A percentile compares a stretch with the other conserved stretches of the same genome.
Conservation (phyloP, 2,329 filamentous ascomycete genomes). For the Aaosphaeria arxii region DNA sequence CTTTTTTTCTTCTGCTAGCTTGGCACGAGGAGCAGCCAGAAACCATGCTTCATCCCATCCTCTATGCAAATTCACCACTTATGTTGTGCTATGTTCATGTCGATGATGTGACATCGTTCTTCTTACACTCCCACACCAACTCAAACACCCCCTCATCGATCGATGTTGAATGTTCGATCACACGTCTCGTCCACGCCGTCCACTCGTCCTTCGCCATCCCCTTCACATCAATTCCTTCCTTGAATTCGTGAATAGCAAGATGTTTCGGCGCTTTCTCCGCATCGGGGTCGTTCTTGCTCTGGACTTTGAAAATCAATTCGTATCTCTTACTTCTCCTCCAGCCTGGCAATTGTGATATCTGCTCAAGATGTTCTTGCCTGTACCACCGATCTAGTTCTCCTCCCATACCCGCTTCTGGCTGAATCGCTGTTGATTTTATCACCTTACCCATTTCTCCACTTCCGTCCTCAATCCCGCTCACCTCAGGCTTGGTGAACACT, state of each 20-base stretch:
- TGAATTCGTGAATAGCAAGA: conserved; percentile 10
- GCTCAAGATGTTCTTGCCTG: conserved; percentile 7
- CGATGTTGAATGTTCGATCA: conserved; percentile 3
- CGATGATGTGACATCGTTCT: background rate
- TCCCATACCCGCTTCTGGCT: conserved; percentile 4
- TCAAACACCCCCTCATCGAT: conserved; percentile 7
- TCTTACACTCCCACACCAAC: conserved; percentile 3
- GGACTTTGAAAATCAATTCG: conserved; percentile 7
- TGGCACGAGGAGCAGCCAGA: too few relatives aligned
- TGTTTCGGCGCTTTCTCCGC: conserved; percentile 6
- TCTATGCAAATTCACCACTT: background rate
- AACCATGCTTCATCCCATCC: background rate
- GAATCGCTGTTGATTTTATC: conserved; percentile 6
- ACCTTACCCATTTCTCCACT: conserved; percentile 2
- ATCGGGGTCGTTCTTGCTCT: conserved; percentile 2
- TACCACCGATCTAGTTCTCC: conserved; percentile 8
- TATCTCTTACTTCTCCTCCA: conserved; percentile 8
- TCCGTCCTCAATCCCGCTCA: background rate
- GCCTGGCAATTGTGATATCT: conserved; percentile 4
- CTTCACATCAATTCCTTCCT: conserved; percentile 3
- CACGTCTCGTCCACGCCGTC: conserved; percentile 5
- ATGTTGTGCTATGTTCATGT: too few relatives aligned
- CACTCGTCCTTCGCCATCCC: conserved; percentile 3
- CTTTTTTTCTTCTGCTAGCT: too few relatives aligned
- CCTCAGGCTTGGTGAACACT: conserved; percentile 2